Percentiles rank a stretch among this genome's conserved stretches.
phyloP scores from a whole-genome alignment of 805 yeast genomes.

The Lipomyces lipofer region DNA sequence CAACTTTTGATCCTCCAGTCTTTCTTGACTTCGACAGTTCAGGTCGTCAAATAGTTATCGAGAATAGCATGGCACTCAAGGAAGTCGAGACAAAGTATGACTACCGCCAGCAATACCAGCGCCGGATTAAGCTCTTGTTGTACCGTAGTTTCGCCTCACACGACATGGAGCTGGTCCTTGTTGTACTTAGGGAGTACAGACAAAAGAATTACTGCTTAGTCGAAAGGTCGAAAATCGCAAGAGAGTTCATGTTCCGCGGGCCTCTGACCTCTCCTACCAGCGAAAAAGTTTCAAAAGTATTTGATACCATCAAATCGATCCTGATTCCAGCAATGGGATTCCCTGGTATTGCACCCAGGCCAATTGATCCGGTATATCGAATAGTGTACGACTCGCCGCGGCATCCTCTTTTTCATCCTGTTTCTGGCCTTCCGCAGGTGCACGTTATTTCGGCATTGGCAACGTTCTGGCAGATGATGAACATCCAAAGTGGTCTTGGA shows the following conservation, averaged over 20 bases:
- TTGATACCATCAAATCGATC: conserved; percentile 21
- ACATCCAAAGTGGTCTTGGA: conserved; percentile 23
- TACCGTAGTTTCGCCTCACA: not conserved
- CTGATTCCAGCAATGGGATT: conserved; percentile 28
- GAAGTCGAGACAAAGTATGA: conserved; percentile 16
- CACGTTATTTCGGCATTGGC: conserved; percentile 28
- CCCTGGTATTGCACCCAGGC: conserved; percentile 27
- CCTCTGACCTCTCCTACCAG: conserved; percentile 3
- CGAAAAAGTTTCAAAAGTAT: not conserved
- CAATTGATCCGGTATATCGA: conserved; percentile 29
- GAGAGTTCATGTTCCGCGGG: conserved; percentile 18
- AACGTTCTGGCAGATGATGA: conserved; percentile 32
- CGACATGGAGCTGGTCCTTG: conserved; percentile 8
- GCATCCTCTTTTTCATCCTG: conserved; percentile 24
- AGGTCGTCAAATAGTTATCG: not conserved
- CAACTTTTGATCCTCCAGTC: conserved; percentile 20
- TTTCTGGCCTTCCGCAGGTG: conserved; percentile 25
- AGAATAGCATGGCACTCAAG: not conserved
- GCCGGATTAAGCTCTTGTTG: conserved; percentile 9
- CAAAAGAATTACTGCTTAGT: conserved; percentile 13
- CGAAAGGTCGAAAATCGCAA: conserved; percentile 7
- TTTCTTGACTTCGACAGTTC: not conserved
- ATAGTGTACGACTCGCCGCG: conserved; percentile 31
- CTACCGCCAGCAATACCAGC: conserved; percentile 12
- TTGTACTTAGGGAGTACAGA: conserved; percentile 22